Conservation (phyloP, 345 rosid genomes). For the Brassica carinata region DNA sequence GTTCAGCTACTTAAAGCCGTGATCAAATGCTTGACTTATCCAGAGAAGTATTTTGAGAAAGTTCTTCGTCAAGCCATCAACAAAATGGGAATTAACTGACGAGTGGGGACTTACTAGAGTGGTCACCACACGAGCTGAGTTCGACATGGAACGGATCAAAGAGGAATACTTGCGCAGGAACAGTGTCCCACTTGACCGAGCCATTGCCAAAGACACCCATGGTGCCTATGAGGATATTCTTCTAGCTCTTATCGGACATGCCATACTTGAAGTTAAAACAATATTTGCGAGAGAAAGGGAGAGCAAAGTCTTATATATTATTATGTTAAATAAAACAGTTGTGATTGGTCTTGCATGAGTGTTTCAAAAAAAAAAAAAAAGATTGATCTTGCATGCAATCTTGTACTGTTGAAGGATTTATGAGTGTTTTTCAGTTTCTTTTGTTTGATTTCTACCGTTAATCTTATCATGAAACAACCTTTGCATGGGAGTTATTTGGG, state of each 20-base stretch:
- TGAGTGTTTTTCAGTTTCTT: slow-evolving; percentile 4
- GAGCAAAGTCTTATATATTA: neutral
- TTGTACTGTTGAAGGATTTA: slow-evolving; percentile 19
- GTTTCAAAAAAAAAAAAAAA: too few relatives aligned
- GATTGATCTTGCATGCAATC: neutral
- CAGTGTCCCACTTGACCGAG: slow-evolving; percentile 69
- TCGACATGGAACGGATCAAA: slow-evolving; percentile 78
- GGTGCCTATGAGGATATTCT: slow-evolving; percentile 86
- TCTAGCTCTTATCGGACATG: slow-evolving; percentile 67
- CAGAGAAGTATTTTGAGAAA: slow-evolving; percentile 92
- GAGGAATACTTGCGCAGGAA: slow-evolving; percentile 78
- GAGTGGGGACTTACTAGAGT: slow-evolving; percentile 89
- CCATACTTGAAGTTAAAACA: slow-evolving; percentile 43
- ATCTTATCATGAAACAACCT: neutral
- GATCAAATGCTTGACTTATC: slow-evolving; percentile 74
- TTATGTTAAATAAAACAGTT: slow-evolving; percentile 11
- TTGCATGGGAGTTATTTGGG: neutral
- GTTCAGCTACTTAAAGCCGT: slow-evolving; percentile 69
- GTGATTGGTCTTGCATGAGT: slow-evolving; percentile 20
- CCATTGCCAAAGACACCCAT: slow-evolving; percentile 66
- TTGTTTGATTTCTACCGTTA: neutral
- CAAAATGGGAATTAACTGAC: slow-evolving; percentile 76
- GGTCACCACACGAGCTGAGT: slow-evolving; percentile 75
- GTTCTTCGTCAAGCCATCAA: slow-evolving; percentile 70
- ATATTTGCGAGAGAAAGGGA: neutral